Conservation (phyloP, 1,139 yeast genomes). For the Geotrichum cucujoidarum region DNA sequence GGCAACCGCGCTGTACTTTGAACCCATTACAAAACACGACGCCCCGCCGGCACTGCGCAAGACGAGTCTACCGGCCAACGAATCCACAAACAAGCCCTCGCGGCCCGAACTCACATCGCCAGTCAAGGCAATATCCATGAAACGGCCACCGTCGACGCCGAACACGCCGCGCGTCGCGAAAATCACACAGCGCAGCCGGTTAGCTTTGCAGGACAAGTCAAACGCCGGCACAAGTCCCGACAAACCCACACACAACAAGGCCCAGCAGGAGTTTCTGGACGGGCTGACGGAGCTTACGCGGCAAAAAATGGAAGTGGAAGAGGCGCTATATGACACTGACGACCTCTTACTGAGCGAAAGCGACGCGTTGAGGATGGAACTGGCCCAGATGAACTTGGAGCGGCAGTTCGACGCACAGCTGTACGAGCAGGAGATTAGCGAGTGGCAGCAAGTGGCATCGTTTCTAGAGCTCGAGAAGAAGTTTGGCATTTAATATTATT, state of each 20-base stretch:
- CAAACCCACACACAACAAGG: neutral
- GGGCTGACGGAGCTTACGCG: neutral
- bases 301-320: neutral
- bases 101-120: neutral
- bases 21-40: no score
- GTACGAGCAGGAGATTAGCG: neutral
- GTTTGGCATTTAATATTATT: neutral
- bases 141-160: neutral
- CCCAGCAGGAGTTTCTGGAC: no score
- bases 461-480: slow-evolving; percentile 3
- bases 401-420: slow-evolving; percentile 1
- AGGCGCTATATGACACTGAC: neutral
- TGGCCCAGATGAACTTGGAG: neutral
- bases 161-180: neutral
- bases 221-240: neutral
- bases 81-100: no score
- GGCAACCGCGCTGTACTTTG: no score
- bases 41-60: no score
- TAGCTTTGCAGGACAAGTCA: slow-evolving; percentile 1
- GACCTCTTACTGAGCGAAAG: neutral
- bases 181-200: neutral
- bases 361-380: neutral
- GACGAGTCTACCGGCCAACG: no score
- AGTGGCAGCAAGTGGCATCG: neutral
- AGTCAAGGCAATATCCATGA: neutral